Percentiles rank a stretch among this genome's conserved stretches.
Evolutionary conservation across 1,139 yeast species (phyloP).

Genomic region (Taiozyma sp.): DNA sequence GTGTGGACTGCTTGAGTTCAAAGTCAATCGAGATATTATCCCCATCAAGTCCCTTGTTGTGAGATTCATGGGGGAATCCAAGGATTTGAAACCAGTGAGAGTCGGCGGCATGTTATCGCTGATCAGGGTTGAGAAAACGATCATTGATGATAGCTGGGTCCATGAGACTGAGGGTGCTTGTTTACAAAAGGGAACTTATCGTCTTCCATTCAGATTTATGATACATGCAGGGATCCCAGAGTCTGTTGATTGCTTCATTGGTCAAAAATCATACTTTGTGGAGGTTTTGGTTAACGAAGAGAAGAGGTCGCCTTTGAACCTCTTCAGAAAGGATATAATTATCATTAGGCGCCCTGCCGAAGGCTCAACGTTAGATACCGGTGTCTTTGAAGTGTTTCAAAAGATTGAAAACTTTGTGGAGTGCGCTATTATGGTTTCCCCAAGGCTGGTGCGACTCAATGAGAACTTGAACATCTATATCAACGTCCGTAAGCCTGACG

Average conservation of each 20-base stretch:
- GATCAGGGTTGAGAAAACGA: neutral
- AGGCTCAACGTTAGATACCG: slow-evolving; percentile 10
- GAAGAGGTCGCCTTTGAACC: neutral
- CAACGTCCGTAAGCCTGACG: neutral
- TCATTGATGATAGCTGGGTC: slow-evolving; percentile 11
- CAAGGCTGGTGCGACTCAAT: slow-evolving; percentile 14
- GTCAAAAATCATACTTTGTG: slow-evolving; percentile 12
- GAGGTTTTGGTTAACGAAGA: slow-evolving; percentile 5
- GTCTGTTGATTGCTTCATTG: slow-evolving; percentile 7
- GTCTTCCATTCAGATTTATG: slow-evolving; percentile 20
- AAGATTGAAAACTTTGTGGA: slow-evolving; percentile 13
- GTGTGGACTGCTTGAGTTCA: slow-evolving; percentile 12
- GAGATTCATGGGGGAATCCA: slow-evolving; percentile 12
- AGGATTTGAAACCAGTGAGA: neutral
- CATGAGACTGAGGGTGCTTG: slow-evolving; percentile 3
- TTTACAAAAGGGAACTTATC: slow-evolving; percentile 14
- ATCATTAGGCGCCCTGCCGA: slow-evolving; percentile 8
- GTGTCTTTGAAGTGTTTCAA: slow-evolving; percentile 11
- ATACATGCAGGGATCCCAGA: slow-evolving; percentile 18
- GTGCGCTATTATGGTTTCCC: slow-evolving; percentile 11
- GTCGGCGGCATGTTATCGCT: neutral
- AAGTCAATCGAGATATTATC: slow-evolving; percentile 4
- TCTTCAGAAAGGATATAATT: neutral
- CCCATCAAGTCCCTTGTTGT: slow-evolving; percentile 10
- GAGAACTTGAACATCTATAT: slow-evolving; percentile 8